These are phyloP conservation scores for Besnoitia besnoiti DNA, from an alignment of 169 alveolate species.

Conservation along the genomic window DNA sequence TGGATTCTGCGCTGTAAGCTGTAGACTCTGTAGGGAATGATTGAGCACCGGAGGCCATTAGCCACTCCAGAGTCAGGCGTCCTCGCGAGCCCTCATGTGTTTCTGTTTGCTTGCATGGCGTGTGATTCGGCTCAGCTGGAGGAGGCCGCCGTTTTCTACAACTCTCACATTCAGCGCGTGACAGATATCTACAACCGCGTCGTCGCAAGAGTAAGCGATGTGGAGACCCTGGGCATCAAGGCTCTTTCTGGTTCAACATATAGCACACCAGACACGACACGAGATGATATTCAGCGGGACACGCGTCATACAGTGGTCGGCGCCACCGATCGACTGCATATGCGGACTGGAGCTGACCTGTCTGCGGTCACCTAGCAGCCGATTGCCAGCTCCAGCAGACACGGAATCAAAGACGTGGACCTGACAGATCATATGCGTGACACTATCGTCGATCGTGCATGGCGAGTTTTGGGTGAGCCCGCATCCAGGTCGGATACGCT, in stretches of 20 bases:
- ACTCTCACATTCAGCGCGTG: conserved; percentile 20
- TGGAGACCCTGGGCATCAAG: background rate
- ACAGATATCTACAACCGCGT: conserved; percentile 40
- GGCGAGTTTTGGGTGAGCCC: too few relatives aligned
- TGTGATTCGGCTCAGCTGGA: conserved; percentile 8
- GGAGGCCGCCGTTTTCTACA: conserved; percentile 3
- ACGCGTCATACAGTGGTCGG: background rate
- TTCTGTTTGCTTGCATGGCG: background rate
- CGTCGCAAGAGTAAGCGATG: background rate
- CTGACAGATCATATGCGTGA: too few relatives aligned
- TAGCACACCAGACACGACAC: too few relatives aligned
- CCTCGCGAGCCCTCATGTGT: background rate
- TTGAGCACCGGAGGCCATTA: background rate
- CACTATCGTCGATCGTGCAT: too few relatives aligned
- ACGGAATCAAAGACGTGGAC: too few relatives aligned
- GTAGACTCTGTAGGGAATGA: too few relatives aligned
- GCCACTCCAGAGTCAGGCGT: too few relatives aligned
- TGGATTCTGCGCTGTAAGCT: too few relatives aligned
- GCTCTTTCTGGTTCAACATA: too few relatives aligned
- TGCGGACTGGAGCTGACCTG: background rate
- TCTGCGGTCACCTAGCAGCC: background rate
- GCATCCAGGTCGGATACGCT: too few relatives aligned
- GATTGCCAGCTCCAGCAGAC: too few relatives aligned
- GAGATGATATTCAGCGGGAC: background rate
- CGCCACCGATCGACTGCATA: background rate